Conservation (phyloP, 192 early-diverging fungal genomes). For the Coemansia sp. region DNA sequence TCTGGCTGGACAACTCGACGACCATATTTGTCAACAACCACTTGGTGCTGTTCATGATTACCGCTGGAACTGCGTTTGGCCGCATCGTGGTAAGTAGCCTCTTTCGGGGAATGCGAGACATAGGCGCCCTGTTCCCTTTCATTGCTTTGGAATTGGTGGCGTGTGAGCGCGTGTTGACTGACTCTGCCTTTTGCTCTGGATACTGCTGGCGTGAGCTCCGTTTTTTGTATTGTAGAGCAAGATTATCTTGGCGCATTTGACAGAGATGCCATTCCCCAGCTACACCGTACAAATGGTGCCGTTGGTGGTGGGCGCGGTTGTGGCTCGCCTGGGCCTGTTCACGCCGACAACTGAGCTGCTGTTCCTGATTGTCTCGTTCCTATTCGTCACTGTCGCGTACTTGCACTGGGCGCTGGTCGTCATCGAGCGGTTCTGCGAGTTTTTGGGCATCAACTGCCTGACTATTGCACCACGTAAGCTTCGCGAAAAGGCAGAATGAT, state of each 20-base stretch:
- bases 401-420: constrained; percentile 81
- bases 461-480: constrained; percentile 63
- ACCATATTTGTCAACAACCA: constrained; percentile 67
- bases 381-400: constrained; percentile 74
- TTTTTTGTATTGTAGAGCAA: constrained; percentile 57
- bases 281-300: constrained; percentile 79
- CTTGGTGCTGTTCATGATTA: constrained; percentile 70
- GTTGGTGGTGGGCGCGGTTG: constrained; percentile 65
- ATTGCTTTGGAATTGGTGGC: neutral
- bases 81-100: constrained; percentile 63
- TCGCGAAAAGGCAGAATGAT: constrained; percentile 43
- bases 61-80: constrained; percentile 78
- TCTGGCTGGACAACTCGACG: constrained; percentile 73
- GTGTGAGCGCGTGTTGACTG: neutral
- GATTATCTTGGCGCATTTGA: constrained; percentile 87
- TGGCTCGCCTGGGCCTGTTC: constrained; percentile 69
- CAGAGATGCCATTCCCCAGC: constrained; percentile 75
- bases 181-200: neutral
- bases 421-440: constrained; percentile 83
- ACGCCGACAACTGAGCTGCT: constrained; percentile 62
- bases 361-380: constrained; percentile 68
- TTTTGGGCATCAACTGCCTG: constrained; percentile 82
- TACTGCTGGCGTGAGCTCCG: neutral
- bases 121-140: neutral
- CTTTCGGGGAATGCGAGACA: neutral